phyloP scores from a whole-genome alignment of 2,329 filamentous ascomycete genomes.

The Botryosphaeria agaves region DNA sequence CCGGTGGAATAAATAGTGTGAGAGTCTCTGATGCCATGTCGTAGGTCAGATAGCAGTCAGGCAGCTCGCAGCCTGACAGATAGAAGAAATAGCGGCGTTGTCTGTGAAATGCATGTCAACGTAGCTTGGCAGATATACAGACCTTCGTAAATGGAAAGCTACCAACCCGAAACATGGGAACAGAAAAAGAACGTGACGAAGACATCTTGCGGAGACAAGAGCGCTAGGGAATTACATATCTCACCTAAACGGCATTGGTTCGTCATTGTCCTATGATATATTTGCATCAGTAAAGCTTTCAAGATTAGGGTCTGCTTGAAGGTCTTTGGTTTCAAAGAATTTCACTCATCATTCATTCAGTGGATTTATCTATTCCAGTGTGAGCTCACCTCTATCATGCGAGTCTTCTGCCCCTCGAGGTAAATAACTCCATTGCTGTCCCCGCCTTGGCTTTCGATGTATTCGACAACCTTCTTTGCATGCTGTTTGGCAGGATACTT shows the following conservation, averaged over 20 bases:
- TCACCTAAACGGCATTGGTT: slow-evolving; percentile 63
- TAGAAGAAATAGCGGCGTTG: slow-evolving; percentile 94
- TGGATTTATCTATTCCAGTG: too few species aligned
- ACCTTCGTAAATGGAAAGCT: too few species aligned
- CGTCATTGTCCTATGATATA: slow-evolving; percentile 55
- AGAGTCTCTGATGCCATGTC: slow-evolving; percentile 56
- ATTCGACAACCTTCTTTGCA: slow-evolving; percentile 65
- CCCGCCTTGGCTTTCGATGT: slow-evolving; percentile 49
- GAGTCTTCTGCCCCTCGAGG: slow-evolving; percentile 68
- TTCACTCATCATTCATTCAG: too few species aligned
- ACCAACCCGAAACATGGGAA: too few species aligned
- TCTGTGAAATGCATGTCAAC: slow-evolving; percentile 27
- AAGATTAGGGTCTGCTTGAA: too few species aligned
- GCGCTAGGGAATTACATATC: too few species aligned
- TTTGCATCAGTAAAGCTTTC: not conserved
- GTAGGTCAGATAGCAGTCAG: slow-evolving; percentile 69
- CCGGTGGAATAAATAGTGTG: slow-evolving; percentile 79
- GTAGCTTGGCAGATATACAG: too few species aligned
- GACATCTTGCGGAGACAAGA: too few species aligned
- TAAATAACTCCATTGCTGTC: slow-evolving; percentile 61
- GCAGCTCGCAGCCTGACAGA: slow-evolving; percentile 65
- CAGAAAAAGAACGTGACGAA: too few species aligned
- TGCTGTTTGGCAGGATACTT: slow-evolving; percentile 78
- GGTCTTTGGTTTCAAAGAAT: too few species aligned
- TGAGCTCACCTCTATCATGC: slow-evolving; percentile 49